phyloP scores from a whole-genome alignment of 371 early-diverging fungal genomes.

The Chytridiales sp. region DNA sequence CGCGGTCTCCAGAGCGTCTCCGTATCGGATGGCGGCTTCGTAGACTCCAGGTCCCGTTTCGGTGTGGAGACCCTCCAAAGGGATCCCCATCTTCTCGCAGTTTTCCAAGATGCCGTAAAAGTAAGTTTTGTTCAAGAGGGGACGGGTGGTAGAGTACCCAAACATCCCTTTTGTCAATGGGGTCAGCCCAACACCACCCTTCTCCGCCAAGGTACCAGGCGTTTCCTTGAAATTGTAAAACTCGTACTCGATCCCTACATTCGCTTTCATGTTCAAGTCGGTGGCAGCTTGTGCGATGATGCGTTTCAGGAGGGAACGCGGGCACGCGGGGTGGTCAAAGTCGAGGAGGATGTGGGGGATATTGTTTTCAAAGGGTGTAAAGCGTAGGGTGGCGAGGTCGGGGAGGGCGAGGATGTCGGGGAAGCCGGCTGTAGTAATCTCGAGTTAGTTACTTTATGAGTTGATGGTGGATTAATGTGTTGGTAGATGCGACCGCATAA shows the following conservation, averaged over 20 bases:
- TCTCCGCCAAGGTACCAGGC: conserved; percentile 58
- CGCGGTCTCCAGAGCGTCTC: conserved; percentile 62
- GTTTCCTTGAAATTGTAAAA: conserved; percentile 83
- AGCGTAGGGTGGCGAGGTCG: conserved; percentile 65
- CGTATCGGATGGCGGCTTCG: conserved; percentile 75
- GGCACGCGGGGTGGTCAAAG: conserved; percentile 66
- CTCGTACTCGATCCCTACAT: conserved; percentile 78
- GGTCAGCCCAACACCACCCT: conserved; percentile 53
- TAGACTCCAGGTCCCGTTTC: conserved; percentile 86
- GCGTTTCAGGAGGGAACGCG: conserved; percentile 62
- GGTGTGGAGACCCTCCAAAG: conserved; percentile 78
- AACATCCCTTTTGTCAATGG: conserved; percentile 78
- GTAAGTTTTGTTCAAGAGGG: conserved; percentile 67
- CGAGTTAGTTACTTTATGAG: conserved; percentile 15
- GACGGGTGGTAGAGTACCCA: conserved; percentile 79
- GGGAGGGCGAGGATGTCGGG: conserved; percentile 69
- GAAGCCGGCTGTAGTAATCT: conserved; percentile 44
- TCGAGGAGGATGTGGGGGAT: conserved; percentile 74
- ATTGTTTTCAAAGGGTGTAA: conserved; percentile 76
- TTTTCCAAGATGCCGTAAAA: conserved; percentile 72
- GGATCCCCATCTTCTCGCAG: conserved; percentile 60
- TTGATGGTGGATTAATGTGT: not conserved
- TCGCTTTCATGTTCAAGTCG: conserved; percentile 53
- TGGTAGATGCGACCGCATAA: not conserved
- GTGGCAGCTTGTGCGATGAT: conserved; percentile 42